Evolutionary conservation across 495 filamentous ascomycete genomes (phyloP), one percentile per base, ranked within the genome.

Genomic region (Staphylotrichum tortipilum): DNA sequence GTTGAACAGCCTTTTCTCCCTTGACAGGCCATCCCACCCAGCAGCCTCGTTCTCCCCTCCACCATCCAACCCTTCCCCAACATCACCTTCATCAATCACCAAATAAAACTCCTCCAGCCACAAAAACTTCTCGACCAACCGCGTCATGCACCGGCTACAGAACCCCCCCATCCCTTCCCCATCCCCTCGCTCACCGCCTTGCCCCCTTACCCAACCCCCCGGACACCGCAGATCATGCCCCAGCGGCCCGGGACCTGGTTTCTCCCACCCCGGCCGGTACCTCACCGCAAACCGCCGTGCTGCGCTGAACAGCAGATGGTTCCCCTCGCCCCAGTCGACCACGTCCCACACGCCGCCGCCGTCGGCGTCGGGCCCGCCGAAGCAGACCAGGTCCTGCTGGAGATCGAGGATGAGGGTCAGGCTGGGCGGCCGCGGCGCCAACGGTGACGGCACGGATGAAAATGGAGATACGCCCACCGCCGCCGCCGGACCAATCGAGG

Each of bases 91-190:
- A 44, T 59, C 50, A 17, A 59, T 40, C 24, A 61, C 41, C 0
- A 59, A 24, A 31, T 47, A 61, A 30, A 59, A 39, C 31, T 56
- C 53, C 39, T 48, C 31, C 49, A 59, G 23, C 21, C 44, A 43
- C 40, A 33, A 26, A 31, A 61, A 61, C 43, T 53, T 22, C 29
- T 36, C 22, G 38, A 61, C 11, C 23, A 52, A 44, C 22, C 42
- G 46, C 18, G 45, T 28, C 28, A 61, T 38, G 26, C 52, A 59
- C 30, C 49, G 7, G 9, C 33, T 23, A 23, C 56, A 61, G 45
- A 56, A 55, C 24, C 44, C 52, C 8, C 14, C 23, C 30, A 11
- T 29, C 26, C 24, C 15, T 40, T 18, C 33, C 37, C 23, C 37
- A 7, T 12, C 24, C 33, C 34, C 24, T 10, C n/a, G 14, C 19